Evolutionary conservation across 208 protist species (phyloP), one percentile per base, ranked within the genome.

Genomic region (Trypanosoma caninum): DNA sequence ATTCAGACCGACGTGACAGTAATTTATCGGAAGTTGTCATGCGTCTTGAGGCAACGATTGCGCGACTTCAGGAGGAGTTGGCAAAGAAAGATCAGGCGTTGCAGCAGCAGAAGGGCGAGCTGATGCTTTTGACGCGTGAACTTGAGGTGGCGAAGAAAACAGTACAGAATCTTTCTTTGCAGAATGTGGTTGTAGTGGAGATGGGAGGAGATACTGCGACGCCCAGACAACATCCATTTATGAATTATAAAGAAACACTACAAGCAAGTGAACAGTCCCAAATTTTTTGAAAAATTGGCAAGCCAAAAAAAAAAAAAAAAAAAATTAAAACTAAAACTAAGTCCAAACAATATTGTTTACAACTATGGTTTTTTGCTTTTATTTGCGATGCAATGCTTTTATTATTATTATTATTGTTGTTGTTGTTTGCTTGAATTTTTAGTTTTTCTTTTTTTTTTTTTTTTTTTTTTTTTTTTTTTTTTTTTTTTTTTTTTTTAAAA

Each of bases 91-190:
- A 69, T 55, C 33, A 33, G 3, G 3, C 30, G 28, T 20, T 69
- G 27, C 41, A 60, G 44, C 14, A 51, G 5, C 63, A 69, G 52
- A 46, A 52, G 30, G 31, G 63, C 35, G 63, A 69, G 30, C 44
- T 69, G 30, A 14, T 25, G 13, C 41, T 60, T 35, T 33, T 69
- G 52, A 28, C 22, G 13, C 63, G 63, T 10, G 50, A 69, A 56
- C 23, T 87, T 44, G 64, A 74, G 44, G 69, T 66, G 44, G 69
- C 76, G 27, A 76, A 66, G 63, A 51, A 71, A 40, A 69, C 61
- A 16, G 51, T 81, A 16, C 60, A 55, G 37, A 53, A 65, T 25
- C 72, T 82, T 23, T 57, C 59, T 27, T 27, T 65, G 18, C 59
- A 51, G 28, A 50, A 65, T 45, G 38, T 55, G 16, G 16, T 46